Conservation (phyloP, 2,329 filamentous ascomycete species). For the Onygena corvina region DNA sequence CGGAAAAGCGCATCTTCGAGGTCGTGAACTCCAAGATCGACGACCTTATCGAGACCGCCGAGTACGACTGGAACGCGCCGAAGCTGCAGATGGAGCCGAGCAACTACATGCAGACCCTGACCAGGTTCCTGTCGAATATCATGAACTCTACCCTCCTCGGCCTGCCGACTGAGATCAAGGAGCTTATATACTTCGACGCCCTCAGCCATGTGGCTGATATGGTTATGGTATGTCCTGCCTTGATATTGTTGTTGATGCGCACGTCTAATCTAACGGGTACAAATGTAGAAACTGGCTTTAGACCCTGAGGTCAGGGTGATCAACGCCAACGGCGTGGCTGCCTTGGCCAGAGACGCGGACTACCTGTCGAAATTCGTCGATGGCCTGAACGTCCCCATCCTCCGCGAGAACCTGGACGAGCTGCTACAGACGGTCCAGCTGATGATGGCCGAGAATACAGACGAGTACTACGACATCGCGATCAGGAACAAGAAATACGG, state of each 20-base stretch:
- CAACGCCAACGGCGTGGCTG: conserved; percentile 70
- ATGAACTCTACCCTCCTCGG: conserved; percentile 91
- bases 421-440: conserved; percentile 83
- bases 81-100: conserved; percentile 60
- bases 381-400: conserved; percentile 72
- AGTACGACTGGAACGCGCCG: conserved; percentile 75
- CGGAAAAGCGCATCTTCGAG: conserved; percentile 96
- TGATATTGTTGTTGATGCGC: neutral
- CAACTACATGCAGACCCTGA: conserved; percentile 92
- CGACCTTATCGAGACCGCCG: conserved; percentile 88
- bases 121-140: conserved; percentile 83
- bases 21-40: conserved; percentile 98
- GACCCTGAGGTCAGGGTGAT: conserved; percentile 71
- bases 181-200: conserved; percentile 95
- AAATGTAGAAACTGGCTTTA: conserved; percentile 61
- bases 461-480: conserved; percentile 91
- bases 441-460: conserved; percentile 76
- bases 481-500: conserved; percentile 88
- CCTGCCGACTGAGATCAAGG: conserved; percentile 89
- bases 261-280: conserved; percentile 12
- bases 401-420: conserved; percentile 82
- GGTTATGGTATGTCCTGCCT: conserved; percentile 53
- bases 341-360: conserved; percentile 68
- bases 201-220: conserved; percentile 79
- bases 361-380: conserved; percentile 81